Evolutionary conservation across 306 rosid genomes (phyloP), one percentile per base, ranked within the genome.

Genomic region (Alnus rubra): DNA sequence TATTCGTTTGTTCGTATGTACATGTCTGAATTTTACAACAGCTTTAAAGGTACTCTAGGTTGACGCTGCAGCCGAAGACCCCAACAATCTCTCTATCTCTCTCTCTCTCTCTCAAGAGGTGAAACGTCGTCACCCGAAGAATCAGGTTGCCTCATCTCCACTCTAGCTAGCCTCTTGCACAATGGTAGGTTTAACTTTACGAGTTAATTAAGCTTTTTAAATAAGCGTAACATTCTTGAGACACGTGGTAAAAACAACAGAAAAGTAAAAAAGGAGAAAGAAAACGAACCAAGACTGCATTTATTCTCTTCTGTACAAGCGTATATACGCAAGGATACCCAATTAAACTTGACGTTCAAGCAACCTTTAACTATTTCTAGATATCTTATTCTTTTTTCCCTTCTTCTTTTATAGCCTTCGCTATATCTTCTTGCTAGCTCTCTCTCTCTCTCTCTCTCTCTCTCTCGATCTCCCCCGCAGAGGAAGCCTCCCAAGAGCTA

Each of bases 21-120:
- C 33, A 63, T 84, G 58, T 79, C 60, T 69, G 82, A 75, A 74
- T 53, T 74, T 71, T 56, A 23, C 72, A 65, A 79, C 85, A 76
- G 78, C 97, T 90, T 92, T 86, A 86, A 85, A 87, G 74, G 64
- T 85, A 90, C 92, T 88, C 92, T 78, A 88, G 88, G 83, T 84
- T 87, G 96, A 88, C 93, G 76, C 88, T 81, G 89, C 89, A 89
- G 87, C 97, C 76, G 76, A 83, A 84, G 76, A 78, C 82, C 83
- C 80, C 72, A 80, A 55, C 47, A 31, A 82, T 79, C 67, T 44
- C 82, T 51, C 83, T 12, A 13, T 23, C 77, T 19, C 79, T 23
- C 71, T 58, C 79, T 23, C 71, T 58, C 74, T 72, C 58, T 83
- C 75, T 65, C 74, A 85, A 85, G 86, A 91, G 97, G 90, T 93